Conservation (phyloP, 2,329 filamentous ascomycete species). For the Sporothrix pseudoabietina region DNA sequence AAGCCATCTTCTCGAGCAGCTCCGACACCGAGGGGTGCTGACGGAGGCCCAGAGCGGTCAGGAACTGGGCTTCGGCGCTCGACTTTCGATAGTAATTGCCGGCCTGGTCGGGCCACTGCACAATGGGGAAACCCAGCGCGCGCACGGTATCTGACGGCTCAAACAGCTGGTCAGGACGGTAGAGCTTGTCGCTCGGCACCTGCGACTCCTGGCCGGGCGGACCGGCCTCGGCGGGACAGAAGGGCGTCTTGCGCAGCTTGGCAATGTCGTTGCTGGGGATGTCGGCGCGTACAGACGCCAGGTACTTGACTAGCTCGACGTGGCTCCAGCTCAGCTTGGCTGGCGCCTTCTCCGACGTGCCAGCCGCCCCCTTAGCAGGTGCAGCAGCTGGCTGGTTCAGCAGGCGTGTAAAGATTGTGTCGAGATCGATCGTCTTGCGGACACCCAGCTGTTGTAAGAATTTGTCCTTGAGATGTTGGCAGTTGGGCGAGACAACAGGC, state of each 20-base stretch:
- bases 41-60: slow-evolving; percentile 72
- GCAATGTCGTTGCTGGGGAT: slow-evolving; percentile 82
- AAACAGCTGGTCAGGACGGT: slow-evolving; percentile 76
- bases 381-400: slow-evolving; percentile 61
- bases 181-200: slow-evolving; percentile 57
- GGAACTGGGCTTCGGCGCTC: slow-evolving; percentile 73
- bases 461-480: slow-evolving; percentile 85
- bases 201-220: slow-evolving; percentile 57
- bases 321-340: slow-evolving; percentile 74
- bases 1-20: slow-evolving; percentile 76
- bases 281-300: slow-evolving; percentile 85
- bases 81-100: slow-evolving; percentile 65
- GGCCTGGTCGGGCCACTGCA: slow-evolving; percentile 75
- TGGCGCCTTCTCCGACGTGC: neutral
- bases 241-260: slow-evolving; percentile 73
- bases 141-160: slow-evolving; percentile 74
- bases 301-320: slow-evolving; percentile 90
- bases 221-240: slow-evolving; percentile 77
- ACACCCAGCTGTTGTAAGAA: slow-evolving; percentile 82
- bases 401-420: slow-evolving; percentile 87
- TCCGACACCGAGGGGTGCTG: slow-evolving; percentile 70
- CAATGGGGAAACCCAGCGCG: slow-evolving; percentile 69
- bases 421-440: slow-evolving; percentile 90
- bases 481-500: slow-evolving; percentile 69
- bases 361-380: slow-evolving; percentile 45